Percentiles rank a stretch among this genome's conserved stretches.
phyloP scores from a whole-genome alignment of 2,329 filamentous ascomycete genomes.

The Akanthomyces uredinophilus region DNA sequence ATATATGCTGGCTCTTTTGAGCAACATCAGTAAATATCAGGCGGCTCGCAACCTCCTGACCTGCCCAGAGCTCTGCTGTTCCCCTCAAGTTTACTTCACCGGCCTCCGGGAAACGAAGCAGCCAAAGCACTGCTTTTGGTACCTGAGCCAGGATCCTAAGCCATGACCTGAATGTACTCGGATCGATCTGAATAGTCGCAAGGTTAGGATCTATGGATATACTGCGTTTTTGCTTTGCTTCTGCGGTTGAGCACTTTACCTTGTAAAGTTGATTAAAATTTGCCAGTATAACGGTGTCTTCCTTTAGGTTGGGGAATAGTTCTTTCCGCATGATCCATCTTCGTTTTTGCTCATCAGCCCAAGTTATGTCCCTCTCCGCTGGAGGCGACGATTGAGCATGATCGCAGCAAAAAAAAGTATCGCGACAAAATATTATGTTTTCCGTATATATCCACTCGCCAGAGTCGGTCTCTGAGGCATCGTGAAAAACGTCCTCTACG shows the following conservation, averaged over 20 bases:
- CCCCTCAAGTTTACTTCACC: slow-evolving; percentile 80
- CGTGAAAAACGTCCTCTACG: slow-evolving; percentile 62
- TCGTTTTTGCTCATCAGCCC: slow-evolving; percentile 75
- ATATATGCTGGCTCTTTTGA: slow-evolving; percentile 90
- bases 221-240: not conserved
- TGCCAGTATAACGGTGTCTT: slow-evolving; percentile 84
- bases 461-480: slow-evolving; percentile 62
- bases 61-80: slow-evolving; percentile 80
- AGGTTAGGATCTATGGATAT: slow-evolving; percentile 17
- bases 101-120: slow-evolving; percentile 91
- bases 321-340: slow-evolving; percentile 93
- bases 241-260: slow-evolving; percentile 43
- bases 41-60: slow-evolving; percentile 74
- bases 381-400: slow-evolving; percentile 85
- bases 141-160: slow-evolving; percentile 80
- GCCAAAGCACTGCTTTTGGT: slow-evolving; percentile 87
- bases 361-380: slow-evolving; percentile 61
- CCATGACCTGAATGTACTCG: slow-evolving; percentile 93
- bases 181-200: slow-evolving; percentile 64
- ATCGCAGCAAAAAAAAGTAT: slow-evolving; percentile 98
- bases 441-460: slow-evolving; percentile 93
- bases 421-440: slow-evolving; percentile 89
- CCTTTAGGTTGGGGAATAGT: slow-evolving; percentile 74
- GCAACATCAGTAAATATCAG: slow-evolving; percentile 96
- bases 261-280: slow-evolving; percentile 99